These are phyloP conservation scores for Chamaecyparis obtusa DNA, from an alignment of 75 land plant genomes.

Conservation along the genomic window DNA sequence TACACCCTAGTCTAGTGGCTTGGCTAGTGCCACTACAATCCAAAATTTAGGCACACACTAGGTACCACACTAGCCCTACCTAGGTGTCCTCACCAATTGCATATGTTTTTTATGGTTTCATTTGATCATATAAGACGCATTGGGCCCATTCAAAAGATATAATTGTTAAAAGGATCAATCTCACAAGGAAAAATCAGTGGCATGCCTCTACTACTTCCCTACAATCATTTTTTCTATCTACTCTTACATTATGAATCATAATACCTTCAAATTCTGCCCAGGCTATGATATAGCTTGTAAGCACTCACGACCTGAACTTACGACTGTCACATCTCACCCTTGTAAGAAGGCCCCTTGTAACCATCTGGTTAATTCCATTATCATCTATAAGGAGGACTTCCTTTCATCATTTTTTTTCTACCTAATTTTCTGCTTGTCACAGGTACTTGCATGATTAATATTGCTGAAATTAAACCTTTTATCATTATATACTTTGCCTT, in stretches of 20 bases:
- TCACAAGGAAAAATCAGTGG: neutral
- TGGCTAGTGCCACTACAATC: too few species aligned
- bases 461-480: too few species aligned
- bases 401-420: too few species aligned
- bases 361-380: conserved; percentile 47
- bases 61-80: too few species aligned
- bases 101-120: neutral
- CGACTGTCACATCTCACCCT: conserved; percentile 59
- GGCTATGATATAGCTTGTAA: conserved; percentile 48
- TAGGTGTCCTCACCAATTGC: too few species aligned
- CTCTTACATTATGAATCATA: conserved; percentile 29
- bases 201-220: neutral
- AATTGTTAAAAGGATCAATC: neutral
- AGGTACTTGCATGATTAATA: too few species aligned
- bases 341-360: conserved; percentile 51
- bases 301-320: conserved; percentile 43
- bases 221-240: neutral
- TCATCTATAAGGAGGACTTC: too few species aligned
- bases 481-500: too few species aligned
- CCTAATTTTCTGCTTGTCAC: too few species aligned
- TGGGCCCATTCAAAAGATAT: neutral
- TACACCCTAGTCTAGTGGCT: too few species aligned
- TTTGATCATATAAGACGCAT: neutral
- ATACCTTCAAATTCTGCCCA: conserved; percentile 35
- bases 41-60: too few species aligned